Evolutionary conservation across 139 green algal genomes (phyloP), one percentile per base, ranked within the genome.

Genomic region (Astrephomene gubernaculifera): DNA sequence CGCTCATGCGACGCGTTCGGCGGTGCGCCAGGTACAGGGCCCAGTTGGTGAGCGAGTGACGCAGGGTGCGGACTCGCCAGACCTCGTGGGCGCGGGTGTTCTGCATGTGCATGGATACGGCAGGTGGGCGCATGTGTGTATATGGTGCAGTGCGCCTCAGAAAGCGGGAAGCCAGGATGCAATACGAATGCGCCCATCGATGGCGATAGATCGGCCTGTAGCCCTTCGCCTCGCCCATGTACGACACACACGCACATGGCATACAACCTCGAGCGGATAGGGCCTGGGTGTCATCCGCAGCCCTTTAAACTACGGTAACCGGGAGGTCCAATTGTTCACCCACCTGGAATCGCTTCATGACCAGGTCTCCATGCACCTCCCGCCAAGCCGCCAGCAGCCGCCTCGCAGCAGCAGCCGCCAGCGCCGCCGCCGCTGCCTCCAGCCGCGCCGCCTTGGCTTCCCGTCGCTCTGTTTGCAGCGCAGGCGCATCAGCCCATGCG

Each of bases 361-460:
- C 33, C n/a, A 43, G 27, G 44, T 79, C 45, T 1, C 35, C 10
- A 8, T 83, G 60, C 57, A 88, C 82, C 24, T 88, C 75, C 27
- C 53, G 53, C 87, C 87, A 90, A 24, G 82, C 87, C 21, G 87
- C 87, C 39, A 90, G 54, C 68, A 86, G 14, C 22, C 87, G 74
- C 10, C 29, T 5, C 29, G 8, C 17, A 35, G 57, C 69, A 19
- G 27, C 8, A 2, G 41, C 25, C 27, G 52, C 75, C 68, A 90
- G 82, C 35, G 25, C 21, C 5, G 27, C 19, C 60, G 17, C 2
- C 35, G 49, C 49, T 9, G 17, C 75, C 0, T 52, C 70, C n/a
- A 88, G 60, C n/a, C 36, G 24, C 12, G 1, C 35, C 1, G 57
- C 75, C 87, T 88, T 81, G 38, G 27, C 69, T 1, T 27, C 63